phyloP scores from a whole-genome alignment of 1,284 basidiomycete species.

The Apiotrichum sp. region DNA sequence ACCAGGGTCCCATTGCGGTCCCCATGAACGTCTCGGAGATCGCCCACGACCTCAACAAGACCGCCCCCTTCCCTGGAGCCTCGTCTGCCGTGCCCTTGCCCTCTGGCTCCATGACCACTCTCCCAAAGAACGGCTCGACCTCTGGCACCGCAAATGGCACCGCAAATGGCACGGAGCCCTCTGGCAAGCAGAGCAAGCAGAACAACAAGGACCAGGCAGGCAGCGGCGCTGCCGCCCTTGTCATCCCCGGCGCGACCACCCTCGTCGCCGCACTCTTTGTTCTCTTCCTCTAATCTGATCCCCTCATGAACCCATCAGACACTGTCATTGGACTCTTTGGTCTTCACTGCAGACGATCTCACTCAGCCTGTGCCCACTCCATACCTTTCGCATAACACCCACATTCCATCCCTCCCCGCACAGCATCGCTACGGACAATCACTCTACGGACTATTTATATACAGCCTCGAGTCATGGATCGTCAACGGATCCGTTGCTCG shows the following conservation, averaged over 20 bases:
- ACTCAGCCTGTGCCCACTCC: neutral
- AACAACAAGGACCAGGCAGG: neutral
- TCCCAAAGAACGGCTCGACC: neutral
- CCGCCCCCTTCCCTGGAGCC: neutral
- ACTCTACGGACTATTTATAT: too few relatives aligned
- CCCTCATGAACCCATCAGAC: neutral
- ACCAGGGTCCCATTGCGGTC: slow-evolving; percentile 24
- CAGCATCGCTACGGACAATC: too few relatives aligned
- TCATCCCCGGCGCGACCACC: neutral
- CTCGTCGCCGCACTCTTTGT: neutral
- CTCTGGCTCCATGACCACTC: neutral
- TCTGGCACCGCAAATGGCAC: neutral
- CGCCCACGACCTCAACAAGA: slow-evolving; percentile 2
- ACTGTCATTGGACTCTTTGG: neutral
- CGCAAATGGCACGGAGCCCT: neutral
- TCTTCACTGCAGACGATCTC: neutral
- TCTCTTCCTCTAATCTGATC: neutral
- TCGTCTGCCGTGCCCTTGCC: neutral
- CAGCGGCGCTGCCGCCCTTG: neutral
- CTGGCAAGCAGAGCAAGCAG: neutral
- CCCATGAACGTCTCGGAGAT: slow-evolving; percentile 23
- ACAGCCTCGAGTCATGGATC: too few relatives aligned
- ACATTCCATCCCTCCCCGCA: neutral
- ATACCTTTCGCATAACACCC: neutral
- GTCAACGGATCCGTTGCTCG: too few relatives aligned